A percentile compares a stretch with the other conserved stretches of the same genome.
Conservation (phyloP, 768 basidiomycete genomes). For the Fomitopsis pulvina region DNA sequence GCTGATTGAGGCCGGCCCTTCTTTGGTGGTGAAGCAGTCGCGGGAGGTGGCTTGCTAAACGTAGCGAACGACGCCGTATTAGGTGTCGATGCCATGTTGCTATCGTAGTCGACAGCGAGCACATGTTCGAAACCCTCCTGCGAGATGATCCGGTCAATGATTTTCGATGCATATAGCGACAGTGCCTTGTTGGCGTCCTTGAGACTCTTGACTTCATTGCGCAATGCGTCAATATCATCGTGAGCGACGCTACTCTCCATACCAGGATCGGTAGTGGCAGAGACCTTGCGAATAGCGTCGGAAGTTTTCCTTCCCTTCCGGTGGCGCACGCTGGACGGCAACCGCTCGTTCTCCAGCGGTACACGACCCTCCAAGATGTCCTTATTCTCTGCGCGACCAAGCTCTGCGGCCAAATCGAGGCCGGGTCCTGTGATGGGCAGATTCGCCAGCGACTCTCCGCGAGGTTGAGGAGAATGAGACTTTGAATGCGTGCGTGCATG, state of each 20-base stretch:
- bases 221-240: slow-evolving; percentile 68
- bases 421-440: slow-evolving; percentile 86
- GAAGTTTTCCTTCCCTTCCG: slow-evolving; percentile 21
- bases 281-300: slow-evolving; percentile 26
- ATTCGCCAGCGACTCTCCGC: slow-evolving; percentile 80
- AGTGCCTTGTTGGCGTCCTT: slow-evolving; percentile 95
- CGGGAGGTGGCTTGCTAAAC: slow-evolving; percentile 15
- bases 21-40: slow-evolving; percentile 19
- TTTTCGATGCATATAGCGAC: slow-evolving; percentile 93
- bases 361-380: slow-evolving; percentile 58
- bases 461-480: slow-evolving; percentile 42
- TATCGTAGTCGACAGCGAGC: slow-evolving; percentile 87
- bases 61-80: slow-evolving; percentile 31
- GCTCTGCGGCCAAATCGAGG: slow-evolving; percentile 84
- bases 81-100: slow-evolving; percentile 43
- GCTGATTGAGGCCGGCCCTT: slow-evolving; percentile 62
- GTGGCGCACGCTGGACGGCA: slow-evolving; percentile 38
- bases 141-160: slow-evolving; percentile 93
- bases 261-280: slow-evolving; percentile 28
- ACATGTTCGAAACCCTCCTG: slow-evolving; percentile 98
- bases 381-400: slow-evolving; percentile 88
- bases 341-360: slow-evolving; percentile 45
- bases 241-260: slow-evolving; percentile 37
- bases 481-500: slow-evolving; percentile 36
- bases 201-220: slow-evolving; percentile 84